phyloP scores from a whole-genome alignment of 139 green algal species.

The Chlorella vulgaris region DNA sequence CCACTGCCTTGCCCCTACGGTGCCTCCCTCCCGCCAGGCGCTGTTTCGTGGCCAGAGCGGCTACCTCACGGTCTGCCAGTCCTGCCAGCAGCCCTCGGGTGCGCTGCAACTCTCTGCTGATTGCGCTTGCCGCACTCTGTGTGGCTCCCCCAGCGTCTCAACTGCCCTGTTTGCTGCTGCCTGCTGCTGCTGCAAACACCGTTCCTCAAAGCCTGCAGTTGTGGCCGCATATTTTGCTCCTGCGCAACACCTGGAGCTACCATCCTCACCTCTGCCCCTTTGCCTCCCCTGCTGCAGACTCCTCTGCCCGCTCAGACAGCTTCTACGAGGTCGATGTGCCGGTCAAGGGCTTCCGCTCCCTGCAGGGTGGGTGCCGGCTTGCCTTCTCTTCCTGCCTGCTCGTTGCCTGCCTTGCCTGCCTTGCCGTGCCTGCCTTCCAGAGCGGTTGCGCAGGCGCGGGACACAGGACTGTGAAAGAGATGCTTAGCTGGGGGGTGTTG shows the following conservation, averaged over 20 bases:
- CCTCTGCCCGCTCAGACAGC: slow-evolving; percentile 48
- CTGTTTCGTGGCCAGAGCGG: slow-evolving; percentile 78
- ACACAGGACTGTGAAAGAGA: no score
- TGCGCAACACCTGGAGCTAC: no score
- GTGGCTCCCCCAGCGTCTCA: neutral
- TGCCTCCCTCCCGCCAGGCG: neutral
- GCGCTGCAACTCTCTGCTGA: neutral
- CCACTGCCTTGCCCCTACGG: neutral
- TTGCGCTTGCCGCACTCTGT: neutral
- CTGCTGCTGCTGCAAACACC: no score
- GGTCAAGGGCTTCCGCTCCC: slow-evolving; percentile 60
- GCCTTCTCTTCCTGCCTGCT: no score
- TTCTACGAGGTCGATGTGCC: slow-evolving; percentile 92
- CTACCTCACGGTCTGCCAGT: slow-evolving; percentile 78
- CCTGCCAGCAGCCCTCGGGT: slow-evolving; percentile 56
- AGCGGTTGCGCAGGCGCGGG: no score
- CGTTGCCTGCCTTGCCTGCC: no score
- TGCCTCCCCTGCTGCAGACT: neutral
- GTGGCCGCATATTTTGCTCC: no score
- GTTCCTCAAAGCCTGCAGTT: neutral
- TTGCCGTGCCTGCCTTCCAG: no score
- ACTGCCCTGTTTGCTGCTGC: neutral
- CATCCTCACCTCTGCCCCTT: neutral
- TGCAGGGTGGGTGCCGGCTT: slow-evolving; percentile 40
- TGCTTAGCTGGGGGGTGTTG: no score